phyloP scores from a whole-genome alignment of 495 filamentous ascomycete species.

The Annulohypoxylon moriforme region DNA sequence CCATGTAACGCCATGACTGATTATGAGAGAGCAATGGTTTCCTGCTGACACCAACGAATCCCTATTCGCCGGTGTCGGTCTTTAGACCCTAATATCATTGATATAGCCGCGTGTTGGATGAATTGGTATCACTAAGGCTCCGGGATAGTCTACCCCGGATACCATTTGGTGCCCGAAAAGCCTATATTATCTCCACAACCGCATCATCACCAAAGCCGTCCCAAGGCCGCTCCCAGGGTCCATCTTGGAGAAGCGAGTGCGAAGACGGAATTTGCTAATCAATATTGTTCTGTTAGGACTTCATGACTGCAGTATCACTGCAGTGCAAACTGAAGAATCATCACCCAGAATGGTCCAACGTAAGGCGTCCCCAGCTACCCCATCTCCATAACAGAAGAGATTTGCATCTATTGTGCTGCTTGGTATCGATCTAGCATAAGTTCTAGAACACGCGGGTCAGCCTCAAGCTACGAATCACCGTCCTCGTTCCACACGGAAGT shows the following conservation, averaged over 20 bases:
- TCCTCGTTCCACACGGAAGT: background rate
- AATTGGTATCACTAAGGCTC: constrained; percentile 9
- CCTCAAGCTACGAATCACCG: constrained; percentile 10
- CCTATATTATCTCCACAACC: constrained; percentile 12
- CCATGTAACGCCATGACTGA: constrained; percentile 17
- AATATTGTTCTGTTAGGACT: constrained; percentile 56
- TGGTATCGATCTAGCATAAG: background rate
- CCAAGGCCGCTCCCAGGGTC: background rate
- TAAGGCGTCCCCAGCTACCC: constrained; percentile 46
- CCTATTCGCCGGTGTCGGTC: constrained; percentile 15
- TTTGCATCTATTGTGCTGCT: constrained; percentile 16
- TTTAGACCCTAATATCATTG: constrained; percentile 11
- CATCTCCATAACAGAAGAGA: constrained; percentile 17
- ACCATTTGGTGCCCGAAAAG: constrained; percentile 7
- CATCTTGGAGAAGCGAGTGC: background rate
- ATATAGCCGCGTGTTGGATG: constrained; percentile 16
- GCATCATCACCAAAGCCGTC: constrained; percentile 4
- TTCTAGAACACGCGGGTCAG: constrained; percentile 13
- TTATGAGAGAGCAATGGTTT: constrained; percentile 14
- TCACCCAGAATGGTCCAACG: constrained; percentile 74
- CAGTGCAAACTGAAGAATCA: constrained; percentile 68
- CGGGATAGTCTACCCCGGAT: constrained; percentile 4
- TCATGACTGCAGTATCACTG: constrained; percentile 68
- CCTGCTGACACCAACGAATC: constrained; percentile 23
- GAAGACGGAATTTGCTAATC: constrained; percentile 32